Percentiles rank a stretch among this genome's conserved stretches.
phyloP scores from a whole-genome alignment of 306 rosid genomes.

The Vicia villosa region DNA sequence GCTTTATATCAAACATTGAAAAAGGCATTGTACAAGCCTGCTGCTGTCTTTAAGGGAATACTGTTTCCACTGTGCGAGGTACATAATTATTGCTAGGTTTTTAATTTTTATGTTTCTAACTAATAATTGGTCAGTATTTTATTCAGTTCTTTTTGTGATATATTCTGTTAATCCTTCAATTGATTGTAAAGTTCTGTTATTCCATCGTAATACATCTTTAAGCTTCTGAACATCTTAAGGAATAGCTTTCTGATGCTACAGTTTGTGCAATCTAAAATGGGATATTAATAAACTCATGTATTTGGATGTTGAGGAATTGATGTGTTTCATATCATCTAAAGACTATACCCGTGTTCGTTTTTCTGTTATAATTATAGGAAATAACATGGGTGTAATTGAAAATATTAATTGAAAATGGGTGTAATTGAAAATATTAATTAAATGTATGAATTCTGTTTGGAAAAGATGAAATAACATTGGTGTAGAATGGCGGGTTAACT shows the following conservation, averaged over 20 bases:
- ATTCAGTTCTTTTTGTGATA: constrained; percentile 12
- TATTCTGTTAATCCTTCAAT: constrained; percentile 7
- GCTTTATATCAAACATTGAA: constrained; percentile 84
- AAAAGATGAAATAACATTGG: background rate
- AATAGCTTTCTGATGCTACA: background rate
- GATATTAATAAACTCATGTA: background rate
- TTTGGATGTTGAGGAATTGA: background rate
- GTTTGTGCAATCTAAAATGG: constrained; percentile 12
- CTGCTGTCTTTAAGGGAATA: constrained; percentile 90
- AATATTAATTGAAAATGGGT: background rate
- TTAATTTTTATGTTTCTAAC: constrained; percentile 15
- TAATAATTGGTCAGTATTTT: constrained; percentile 3
- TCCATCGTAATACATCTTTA: background rate
- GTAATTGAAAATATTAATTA: background rate
- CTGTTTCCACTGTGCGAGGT: constrained; percentile 91
- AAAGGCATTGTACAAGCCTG: constrained; percentile 85
- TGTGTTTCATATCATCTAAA: background rate
- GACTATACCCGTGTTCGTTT: background rate
- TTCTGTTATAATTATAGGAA: background rate
- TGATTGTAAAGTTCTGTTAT: background rate
- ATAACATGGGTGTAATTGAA: background rate
- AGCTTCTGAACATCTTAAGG: background rate
- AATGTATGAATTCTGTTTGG: background rate
- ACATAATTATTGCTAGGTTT: constrained; percentile 25
- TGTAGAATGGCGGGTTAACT: constrained; percentile 2